These are phyloP conservation scores for Akanthomyces uredinophilus DNA, from an alignment of 2,329 filamentous ascomycete species.

Conservation along the genomic window DNA sequence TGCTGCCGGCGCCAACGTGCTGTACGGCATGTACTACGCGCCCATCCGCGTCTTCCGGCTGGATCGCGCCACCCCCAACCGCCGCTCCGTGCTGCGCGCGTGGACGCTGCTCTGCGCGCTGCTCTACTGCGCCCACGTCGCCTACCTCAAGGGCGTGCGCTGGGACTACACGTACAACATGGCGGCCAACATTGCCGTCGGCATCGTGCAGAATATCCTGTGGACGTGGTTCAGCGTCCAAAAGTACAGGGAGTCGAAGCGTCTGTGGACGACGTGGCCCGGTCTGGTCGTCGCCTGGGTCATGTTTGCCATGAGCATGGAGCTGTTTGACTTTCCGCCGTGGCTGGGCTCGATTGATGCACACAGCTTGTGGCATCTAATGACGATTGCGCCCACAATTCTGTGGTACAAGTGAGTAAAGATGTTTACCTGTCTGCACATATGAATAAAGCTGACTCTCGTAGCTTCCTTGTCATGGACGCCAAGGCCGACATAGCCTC, in stretches of 20 bases:
- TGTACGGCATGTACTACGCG: conserved; percentile 88
- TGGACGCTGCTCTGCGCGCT: conserved; percentile 71
- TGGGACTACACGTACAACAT: conserved; percentile 99
- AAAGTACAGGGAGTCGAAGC: conserved; percentile 65
- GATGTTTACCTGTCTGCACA: not conserved
- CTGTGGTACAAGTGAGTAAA: conserved; percentile 88
- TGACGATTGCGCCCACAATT: conserved; percentile 80
- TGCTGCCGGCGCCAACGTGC: conserved; percentile 79
- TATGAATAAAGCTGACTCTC: conserved; percentile 21
- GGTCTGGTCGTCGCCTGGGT: conserved; percentile 90
- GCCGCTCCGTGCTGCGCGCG: conserved; percentile 52
- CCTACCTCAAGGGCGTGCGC: conserved; percentile 75
- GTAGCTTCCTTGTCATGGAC: conserved; percentile 81
- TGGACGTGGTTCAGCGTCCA: conserved; percentile 81
- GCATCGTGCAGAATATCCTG: conserved; percentile 72
- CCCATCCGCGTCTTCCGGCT: conserved; percentile 78
- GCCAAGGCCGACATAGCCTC: conserved; percentile 74
- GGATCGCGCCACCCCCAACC: conserved; percentile 49
- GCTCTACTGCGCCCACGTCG: conserved; percentile 72
- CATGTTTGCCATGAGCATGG: conserved; percentile 88
- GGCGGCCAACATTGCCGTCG: conserved; percentile 83
- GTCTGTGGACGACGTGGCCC: conserved; percentile 82
- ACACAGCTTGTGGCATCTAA: conserved; percentile 92
- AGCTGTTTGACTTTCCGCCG: conserved; percentile 90
- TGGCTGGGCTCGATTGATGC: conserved; percentile 79